These are phyloP conservation scores for Polygonum aviculare DNA, from an alignment of 148 eudicot species.

Conservation along the genomic window DNA sequence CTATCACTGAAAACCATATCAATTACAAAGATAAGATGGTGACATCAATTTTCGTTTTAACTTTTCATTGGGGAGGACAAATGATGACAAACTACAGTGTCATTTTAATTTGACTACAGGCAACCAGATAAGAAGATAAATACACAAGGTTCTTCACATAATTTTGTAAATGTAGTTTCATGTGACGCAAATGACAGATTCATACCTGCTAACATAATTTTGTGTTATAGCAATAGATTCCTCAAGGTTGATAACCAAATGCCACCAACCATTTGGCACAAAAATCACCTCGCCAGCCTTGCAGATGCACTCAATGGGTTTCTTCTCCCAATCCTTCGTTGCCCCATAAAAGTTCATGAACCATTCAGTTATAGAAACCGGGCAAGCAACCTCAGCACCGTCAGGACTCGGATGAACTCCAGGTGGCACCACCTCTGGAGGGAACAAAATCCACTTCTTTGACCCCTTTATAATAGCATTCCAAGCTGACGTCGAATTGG, in stretches of 20 bases:
- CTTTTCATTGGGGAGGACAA: background rate
- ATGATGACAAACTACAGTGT: background rate
- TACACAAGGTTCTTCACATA: background rate
- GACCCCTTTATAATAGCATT: constrained; percentile 93
- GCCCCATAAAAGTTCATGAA: constrained; percentile 89
- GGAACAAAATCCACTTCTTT: constrained; percentile 92
- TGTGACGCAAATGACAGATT: background rate
- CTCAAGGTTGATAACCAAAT: constrained; percentile 90
- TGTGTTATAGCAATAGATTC: constrained; percentile 98
- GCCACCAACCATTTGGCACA: constrained; percentile 99
- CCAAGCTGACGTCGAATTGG: constrained; percentile 99
- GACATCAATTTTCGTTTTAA: background rate
- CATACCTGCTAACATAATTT: constrained; percentile 92
- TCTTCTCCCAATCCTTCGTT: constrained; percentile 69
- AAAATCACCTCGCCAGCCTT: constrained; percentile 93
- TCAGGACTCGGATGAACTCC: constrained; percentile 98
- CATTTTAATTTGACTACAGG: background rate
- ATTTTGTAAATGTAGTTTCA: background rate
- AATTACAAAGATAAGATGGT: background rate
- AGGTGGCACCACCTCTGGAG: constrained; percentile 92
- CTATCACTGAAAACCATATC: background rate
- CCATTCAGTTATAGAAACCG: constrained; percentile 96
- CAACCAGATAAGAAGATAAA: background rate
- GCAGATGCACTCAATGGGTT: constrained; percentile 88
- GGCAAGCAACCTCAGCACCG: constrained; percentile 94